phyloP scores from a whole-genome alignment of 1,284 basidiomycete species.

The Cryptococcus amylolentus region DNA sequence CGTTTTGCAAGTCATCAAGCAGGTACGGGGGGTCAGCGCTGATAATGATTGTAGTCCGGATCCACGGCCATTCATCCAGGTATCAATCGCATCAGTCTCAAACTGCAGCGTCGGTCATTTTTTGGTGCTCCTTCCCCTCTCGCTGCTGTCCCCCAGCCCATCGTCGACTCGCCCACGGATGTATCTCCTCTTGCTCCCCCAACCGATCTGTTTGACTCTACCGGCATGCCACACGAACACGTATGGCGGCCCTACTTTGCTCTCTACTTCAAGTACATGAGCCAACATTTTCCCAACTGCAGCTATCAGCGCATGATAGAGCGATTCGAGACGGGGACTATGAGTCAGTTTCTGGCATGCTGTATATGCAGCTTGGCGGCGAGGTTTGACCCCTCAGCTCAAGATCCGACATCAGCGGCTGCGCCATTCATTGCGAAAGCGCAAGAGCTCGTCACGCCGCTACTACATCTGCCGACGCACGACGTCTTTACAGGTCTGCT shows the following conservation, averaged over 20 bases:
- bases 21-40: not conserved
- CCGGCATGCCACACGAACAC: constrained; percentile 46
- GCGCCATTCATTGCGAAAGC: constrained; percentile 53
- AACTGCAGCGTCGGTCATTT: constrained; percentile 42
- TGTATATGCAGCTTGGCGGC: constrained; percentile 47
- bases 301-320: constrained; percentile 46
- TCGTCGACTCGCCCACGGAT: constrained; percentile 16
- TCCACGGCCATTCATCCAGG: constrained; percentile 48
- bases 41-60: constrained; percentile 36
- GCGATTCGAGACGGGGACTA: constrained; percentile 49
- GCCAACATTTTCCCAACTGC: constrained; percentile 50
- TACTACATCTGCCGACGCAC: constrained; percentile 50
- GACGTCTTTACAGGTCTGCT: constrained; percentile 50
- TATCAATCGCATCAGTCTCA: constrained; percentile 51
- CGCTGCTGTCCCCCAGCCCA: constrained; percentile 28
- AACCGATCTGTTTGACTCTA: constrained; percentile 42
- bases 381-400: constrained; percentile 27
- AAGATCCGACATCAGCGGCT: constrained; percentile 34
- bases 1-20: constrained; percentile 41
- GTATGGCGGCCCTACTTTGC: constrained; percentile 47
- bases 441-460: constrained; percentile 49
- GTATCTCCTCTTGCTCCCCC: constrained; percentile 8
- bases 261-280: constrained; percentile 46
- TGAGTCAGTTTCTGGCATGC: constrained; percentile 50
- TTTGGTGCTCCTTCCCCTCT: constrained; percentile 18